These are phyloP conservation scores for Rhodotorula sphaerocarpa DNA, from an alignment of 768 basidiomycete genomes.

Conservation along the genomic window DNA sequence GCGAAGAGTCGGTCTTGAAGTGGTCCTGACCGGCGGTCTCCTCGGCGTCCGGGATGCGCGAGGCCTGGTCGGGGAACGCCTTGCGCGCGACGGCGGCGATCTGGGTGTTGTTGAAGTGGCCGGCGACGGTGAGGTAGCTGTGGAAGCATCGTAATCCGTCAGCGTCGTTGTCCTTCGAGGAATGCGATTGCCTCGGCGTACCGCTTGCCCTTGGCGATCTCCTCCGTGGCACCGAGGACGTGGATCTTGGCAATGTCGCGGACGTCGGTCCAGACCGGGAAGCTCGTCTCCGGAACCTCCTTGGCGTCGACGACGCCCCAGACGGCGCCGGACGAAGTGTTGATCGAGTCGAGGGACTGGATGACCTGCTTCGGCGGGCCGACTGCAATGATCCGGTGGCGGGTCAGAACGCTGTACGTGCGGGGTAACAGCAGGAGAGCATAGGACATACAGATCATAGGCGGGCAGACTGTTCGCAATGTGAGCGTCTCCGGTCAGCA, in stretches of 20 bases:
- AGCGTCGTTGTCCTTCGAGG: too few species aligned
- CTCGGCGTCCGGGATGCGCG: conserved; percentile 13
- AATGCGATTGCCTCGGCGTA: too few species aligned
- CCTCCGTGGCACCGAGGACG: conserved; percentile 21
- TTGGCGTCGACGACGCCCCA: conserved; percentile 24
- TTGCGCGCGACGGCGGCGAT: conserved; percentile 14
- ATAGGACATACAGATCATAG: conserved; percentile 1
- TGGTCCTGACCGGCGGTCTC: neutral
- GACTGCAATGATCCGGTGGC: neutral
- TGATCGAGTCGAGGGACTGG: conserved; percentile 15
- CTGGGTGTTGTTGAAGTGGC: conserved; percentile 20
- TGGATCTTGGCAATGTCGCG: conserved; percentile 31
- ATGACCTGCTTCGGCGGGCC: conserved; percentile 21
- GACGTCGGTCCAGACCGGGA: conserved; percentile 16
- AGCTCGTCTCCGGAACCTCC: neutral
- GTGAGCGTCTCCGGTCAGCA: neutral
- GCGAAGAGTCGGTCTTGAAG: conserved; percentile 24
- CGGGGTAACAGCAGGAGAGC: neutral
- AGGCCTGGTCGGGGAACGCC: conserved; percentile 21
- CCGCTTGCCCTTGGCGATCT: conserved; percentile 26
- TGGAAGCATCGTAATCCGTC: neutral
- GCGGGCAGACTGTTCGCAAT: conserved; percentile 8
- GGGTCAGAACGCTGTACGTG: too few species aligned
- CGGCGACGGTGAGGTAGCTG: neutral
- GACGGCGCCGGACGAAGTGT: conserved; percentile 18